Evolutionary conservation across 495 filamentous ascomycete species (phyloP), one percentile per base, ranked within the genome.

Genomic region (Aspergillus hancockii): DNA sequence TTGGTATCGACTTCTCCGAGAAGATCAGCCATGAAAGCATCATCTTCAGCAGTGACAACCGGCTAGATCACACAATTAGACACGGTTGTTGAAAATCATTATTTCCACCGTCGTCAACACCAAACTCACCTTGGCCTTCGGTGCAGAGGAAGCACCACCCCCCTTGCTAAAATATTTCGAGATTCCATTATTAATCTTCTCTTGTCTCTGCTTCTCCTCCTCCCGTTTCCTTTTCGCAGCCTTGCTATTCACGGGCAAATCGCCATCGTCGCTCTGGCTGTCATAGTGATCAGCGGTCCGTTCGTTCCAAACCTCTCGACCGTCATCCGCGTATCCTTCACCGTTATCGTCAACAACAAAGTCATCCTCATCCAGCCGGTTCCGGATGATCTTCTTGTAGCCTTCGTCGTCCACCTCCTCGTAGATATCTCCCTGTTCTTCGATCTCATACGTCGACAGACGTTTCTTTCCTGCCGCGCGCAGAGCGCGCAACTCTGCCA

Each of bases 271-370:
- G 63, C 90, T 91, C 8, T 80, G 81, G 32, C 76, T 79, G 62
- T 86, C 86, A 60, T 85, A 80, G 64, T 90, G 87, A 41, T 72
- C 64, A 12, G 58, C 70, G 13, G 64, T 74, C 19, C 75, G 82
- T 61, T 89, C 85, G 57, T 95, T 91, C 95, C 94, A 98, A 47
- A 97, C 94, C 70, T 98, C 94, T 51, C 94, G 90, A 56, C 94
- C 94, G 69, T 98, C 95, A 67, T 98, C 94, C 52, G 90, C 93
- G 69, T 98, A 98, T 25, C 92, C 91, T 60, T 90, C 90, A 52
- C 92, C 93, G 75, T 95, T 92, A 74, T 94, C 90, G 73, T 95
- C 91, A 54, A 98, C 90, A 55, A 98, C 93, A 59, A 98, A 98
- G 75, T 98, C 94, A 70, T 98, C 94, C 68, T 93, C 83, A 69